Evolutionary conservation across 2,329 filamentous ascomycete genomes (phyloP), one percentile per base, ranked within the genome.

Genomic region (Leptodontidium sp.): DNA sequence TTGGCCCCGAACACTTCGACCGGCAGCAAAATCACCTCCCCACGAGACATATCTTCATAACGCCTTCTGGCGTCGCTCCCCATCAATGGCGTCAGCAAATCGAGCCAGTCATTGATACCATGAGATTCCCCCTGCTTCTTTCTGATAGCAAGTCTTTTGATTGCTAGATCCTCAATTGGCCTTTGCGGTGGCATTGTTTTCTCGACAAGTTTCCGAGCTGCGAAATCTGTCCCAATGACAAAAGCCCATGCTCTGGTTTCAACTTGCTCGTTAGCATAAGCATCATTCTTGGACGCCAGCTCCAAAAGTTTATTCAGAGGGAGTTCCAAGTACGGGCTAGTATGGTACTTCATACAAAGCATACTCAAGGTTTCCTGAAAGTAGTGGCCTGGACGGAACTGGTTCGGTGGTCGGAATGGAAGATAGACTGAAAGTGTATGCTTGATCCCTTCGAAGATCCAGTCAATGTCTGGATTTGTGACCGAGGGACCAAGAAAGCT

Each of bases 331-430:
- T 71, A 59, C 2, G 74, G 72, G 43, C 61, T 72, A 29, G 74
- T 74, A 65, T 72, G 74, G 63, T 76, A 76, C 43, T 66, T 72
- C 26, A 63, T 71, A 32, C 71, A 66, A 29, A 75, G 68, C 53
- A 70, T 71, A 29, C 65, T 74, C 6, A 75, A 61, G 2, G 74
- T 74, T 5, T 69, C 61, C 24, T 70, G 65, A 52, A 75, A 75
- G 59, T 76, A 75, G 17, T 74, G 32, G 7, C 69, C 64, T 9
- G 68, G 65, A 45, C 72, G 70, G 47, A 73, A 73, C 14, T 68
- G 61, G 32, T 66, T 68, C 38, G 38, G 38, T 43, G 38, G 38
- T 12, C 73, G 72, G 66, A 73, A 76, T 12, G 72, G 74, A 8
- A 77, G 65, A 40, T 72, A 77, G 29, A 75, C 69, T 1, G 73